Evolutionary conservation across 2,329 filamentous ascomycete species (phyloP).

Genomic region (Aspergillus melleus): DNA sequence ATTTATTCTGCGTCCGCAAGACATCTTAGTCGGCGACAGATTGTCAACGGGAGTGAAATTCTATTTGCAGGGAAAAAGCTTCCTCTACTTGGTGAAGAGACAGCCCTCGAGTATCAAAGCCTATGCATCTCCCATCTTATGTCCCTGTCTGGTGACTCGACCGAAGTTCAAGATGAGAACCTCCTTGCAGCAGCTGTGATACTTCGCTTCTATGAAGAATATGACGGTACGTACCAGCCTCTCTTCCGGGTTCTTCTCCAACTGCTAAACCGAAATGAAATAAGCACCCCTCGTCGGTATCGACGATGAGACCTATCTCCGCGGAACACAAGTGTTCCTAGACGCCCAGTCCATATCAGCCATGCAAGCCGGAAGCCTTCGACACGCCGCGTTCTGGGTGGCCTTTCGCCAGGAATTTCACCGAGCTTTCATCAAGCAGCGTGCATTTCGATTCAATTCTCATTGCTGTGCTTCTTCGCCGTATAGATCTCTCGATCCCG

Average conservation of each 20-base stretch:
- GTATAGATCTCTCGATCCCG: conserved; percentile 5
- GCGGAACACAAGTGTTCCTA: no score
- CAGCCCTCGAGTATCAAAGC: conserved; percentile 41
- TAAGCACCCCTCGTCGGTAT: no score
- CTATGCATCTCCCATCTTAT: conserved; percentile 41
- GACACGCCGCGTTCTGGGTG: conserved; percentile 36
- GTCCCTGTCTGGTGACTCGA: conserved; percentile 18
- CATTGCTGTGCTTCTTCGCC: not conserved
- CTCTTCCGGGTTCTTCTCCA: no score
- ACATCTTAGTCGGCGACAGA: conserved; percentile 28
- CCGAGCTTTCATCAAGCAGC: conserved; percentile 42
- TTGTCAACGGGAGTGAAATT: conserved; percentile 9
- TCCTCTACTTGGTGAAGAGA: conserved; percentile 27
- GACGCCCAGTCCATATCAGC: no score
- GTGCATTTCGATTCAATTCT: conserved; percentile 22
- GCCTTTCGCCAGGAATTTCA: conserved; percentile 52
- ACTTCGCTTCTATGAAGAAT: conserved; percentile 46
- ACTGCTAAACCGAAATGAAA: no score
- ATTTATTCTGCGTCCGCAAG: conserved; percentile 37
- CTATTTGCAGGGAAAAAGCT: conserved; percentile 16
- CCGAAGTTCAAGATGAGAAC: conserved; percentile 7
- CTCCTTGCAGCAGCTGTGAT: conserved; percentile 44
- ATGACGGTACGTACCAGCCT: conserved; percentile 23
- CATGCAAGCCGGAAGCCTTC: no score
- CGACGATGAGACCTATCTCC: no score